Conservation (phyloP, 225 moss, liverwort and hornwort species). For the Antitrichia curtipendula region DNA sequence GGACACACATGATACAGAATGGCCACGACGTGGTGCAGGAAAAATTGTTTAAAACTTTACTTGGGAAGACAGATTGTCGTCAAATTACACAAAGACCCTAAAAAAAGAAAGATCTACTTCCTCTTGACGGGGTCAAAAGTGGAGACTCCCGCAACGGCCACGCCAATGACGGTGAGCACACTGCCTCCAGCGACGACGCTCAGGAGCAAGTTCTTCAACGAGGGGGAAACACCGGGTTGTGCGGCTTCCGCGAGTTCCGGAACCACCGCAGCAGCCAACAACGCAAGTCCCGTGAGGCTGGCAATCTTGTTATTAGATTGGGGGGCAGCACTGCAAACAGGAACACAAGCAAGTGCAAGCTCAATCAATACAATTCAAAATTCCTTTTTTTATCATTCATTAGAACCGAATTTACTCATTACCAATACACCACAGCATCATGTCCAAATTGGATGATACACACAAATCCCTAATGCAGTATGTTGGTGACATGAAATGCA, state of each 20-base stretch:
- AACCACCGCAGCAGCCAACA: slow-evolving; percentile 65
- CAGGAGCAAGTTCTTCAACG: slow-evolving; percentile 83
- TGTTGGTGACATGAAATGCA: not conserved
- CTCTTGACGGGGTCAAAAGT: slow-evolving; percentile 98
- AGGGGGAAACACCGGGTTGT: slow-evolving; percentile 70
- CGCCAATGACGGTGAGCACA: slow-evolving; percentile 35
- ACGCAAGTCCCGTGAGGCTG: slow-evolving; percentile 43
- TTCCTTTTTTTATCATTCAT: not conserved
- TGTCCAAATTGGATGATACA: too few relatives aligned
- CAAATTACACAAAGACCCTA: slow-evolving; percentile 8
- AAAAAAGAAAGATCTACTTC: slow-evolving; percentile 12
- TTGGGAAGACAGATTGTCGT: slow-evolving; percentile 15
- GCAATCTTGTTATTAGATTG: slow-evolving; percentile 43
- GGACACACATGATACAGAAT: not conserved
- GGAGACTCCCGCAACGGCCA: slow-evolving; percentile 72
- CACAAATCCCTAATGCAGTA: not conserved
- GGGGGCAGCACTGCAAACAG: slow-evolving; percentile 40
- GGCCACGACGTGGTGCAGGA: not conserved
- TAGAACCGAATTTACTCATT: too few relatives aligned
- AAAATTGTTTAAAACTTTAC: slow-evolving; percentile 8
- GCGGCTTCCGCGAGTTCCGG: slow-evolving; percentile 88
- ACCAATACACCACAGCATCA: too few relatives aligned
- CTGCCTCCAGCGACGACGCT: slow-evolving; percentile 79
- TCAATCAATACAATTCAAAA: not conserved
- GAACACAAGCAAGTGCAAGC: not conserved